These are phyloP conservation scores for Fusarium sp. DNA, from an alignment of 2,329 filamentous ascomycete genomes.

Conservation along the genomic window DNA sequence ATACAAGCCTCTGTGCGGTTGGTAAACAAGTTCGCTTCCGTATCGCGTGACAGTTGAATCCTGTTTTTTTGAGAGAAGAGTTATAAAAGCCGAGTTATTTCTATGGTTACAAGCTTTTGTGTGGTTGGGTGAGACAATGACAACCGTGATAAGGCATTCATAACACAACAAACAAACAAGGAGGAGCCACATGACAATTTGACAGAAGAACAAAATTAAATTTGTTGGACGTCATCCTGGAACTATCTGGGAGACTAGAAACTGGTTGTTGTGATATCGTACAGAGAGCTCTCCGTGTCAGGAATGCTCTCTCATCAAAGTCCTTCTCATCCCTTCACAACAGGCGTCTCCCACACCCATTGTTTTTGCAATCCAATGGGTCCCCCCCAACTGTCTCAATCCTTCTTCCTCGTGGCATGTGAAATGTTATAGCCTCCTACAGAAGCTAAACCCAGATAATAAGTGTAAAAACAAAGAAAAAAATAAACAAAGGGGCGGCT, in stretches of 20 bases:
- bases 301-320: constrained; percentile 32
- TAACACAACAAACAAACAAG: not conserved
- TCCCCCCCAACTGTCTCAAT: constrained; percentile 6
- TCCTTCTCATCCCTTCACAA: constrained; percentile 19
- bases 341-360: constrained; percentile 10
- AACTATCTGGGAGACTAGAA: constrained; percentile 8
- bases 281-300: constrained; percentile 1
- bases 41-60: not conserved
- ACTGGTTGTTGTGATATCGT: constrained; percentile 7
- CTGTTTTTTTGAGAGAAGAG: not conserved
- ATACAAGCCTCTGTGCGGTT: constrained; percentile 2
- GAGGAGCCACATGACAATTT: constrained; percentile 10
- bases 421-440: not conserved
- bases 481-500: constrained; percentile 20
- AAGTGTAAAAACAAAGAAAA: not conserved
- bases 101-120: not conserved
- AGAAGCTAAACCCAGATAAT: not conserved
- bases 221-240: constrained; percentile 14
- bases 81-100: not conserved
- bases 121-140: constrained; percentile 18
- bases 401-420: constrained; percentile 15
- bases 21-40: not conserved
- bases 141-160: constrained; percentile 24
- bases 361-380: constrained; percentile 6
- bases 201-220: not conserved